Evolutionary conservation across 768 basidiomycete species (phyloP).

Genomic region (Auriscalpium vulgare): DNA sequence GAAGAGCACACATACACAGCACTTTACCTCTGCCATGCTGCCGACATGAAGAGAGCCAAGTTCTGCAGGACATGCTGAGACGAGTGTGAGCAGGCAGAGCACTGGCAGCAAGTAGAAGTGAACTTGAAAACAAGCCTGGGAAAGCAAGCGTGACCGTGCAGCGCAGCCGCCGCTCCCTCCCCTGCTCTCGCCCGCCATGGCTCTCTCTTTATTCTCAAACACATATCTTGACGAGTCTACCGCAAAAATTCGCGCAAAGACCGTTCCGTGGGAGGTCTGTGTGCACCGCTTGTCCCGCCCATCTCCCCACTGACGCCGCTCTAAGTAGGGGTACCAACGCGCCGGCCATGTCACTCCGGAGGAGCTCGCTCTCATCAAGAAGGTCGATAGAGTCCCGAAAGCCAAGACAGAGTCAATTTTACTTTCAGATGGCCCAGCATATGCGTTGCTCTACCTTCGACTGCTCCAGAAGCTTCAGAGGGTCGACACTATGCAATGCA

Average conservation of each 20-base stretch:
- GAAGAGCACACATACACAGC: background rate
- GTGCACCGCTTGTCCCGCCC: background rate
- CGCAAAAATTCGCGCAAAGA: constrained; percentile 81
- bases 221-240: constrained; percentile 82
- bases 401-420: constrained; percentile 69
- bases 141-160: background rate
- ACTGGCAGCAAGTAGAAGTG: too few relatives aligned
- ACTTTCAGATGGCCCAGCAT: constrained; percentile 73
- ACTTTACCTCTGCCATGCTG: constrained; percentile 22
- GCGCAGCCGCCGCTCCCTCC: background rate
- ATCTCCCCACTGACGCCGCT: background rate
- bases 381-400: constrained; percentile 74
- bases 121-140: background rate
- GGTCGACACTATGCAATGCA: constrained; percentile 81
- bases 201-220: constrained; percentile 71
- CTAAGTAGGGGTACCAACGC: constrained; percentile 82
- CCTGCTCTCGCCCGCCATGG: constrained; percentile 36
- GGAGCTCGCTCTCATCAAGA: constrained; percentile 83
- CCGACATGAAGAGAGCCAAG: constrained; percentile 24
- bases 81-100: background rate
- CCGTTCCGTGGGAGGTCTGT: constrained; percentile 92
- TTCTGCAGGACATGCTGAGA: constrained; percentile 27
- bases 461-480: constrained; percentile 81
- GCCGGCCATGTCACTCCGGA: constrained; percentile 84
- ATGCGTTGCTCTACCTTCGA: constrained; percentile 83